phyloP scores from a whole-genome alignment of 2,329 filamentous ascomycete species.

The Paecilomyces fulvus region DNA sequence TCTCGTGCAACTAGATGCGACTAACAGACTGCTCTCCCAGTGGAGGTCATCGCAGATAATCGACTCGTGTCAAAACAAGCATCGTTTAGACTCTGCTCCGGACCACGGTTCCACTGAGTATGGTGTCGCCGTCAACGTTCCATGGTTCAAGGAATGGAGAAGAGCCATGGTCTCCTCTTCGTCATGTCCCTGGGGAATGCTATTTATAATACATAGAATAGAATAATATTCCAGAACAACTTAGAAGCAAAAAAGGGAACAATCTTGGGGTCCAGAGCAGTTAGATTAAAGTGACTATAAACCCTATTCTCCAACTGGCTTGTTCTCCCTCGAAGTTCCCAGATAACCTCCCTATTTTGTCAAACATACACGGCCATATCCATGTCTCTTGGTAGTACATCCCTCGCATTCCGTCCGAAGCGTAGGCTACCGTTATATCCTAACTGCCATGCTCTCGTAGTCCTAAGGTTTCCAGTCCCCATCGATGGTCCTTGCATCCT shows the following conservation, averaged over 20 bases:
- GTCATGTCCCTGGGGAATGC: not conserved
- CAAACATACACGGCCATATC: not conserved
- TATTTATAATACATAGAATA: too few species aligned
- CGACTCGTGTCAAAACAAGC: not conserved
- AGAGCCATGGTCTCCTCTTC: not conserved
- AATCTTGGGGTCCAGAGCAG: not conserved
- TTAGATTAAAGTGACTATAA: not conserved
- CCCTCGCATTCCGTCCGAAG: not conserved
- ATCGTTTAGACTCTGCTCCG: not conserved
- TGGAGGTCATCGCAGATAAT: not conserved
- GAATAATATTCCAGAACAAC: too few species aligned
- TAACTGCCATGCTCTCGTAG: not conserved
- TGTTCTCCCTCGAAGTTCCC: not conserved
- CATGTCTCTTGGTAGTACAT: not conserved
- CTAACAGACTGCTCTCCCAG: not conserved
- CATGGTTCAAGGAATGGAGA: not conserved
- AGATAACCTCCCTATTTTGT: not conserved
- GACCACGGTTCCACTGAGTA: not conserved
- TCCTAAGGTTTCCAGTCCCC: not conserved
- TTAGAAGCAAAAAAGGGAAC: too few species aligned
- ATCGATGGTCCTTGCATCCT: not conserved
- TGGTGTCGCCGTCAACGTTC: not conserved
- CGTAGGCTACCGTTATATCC: not conserved
- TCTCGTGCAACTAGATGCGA: not conserved
- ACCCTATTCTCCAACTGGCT: not conserved